Conservation (phyloP, 306 rosid genomes). For the Cyclanthera cordifolia region DNA sequence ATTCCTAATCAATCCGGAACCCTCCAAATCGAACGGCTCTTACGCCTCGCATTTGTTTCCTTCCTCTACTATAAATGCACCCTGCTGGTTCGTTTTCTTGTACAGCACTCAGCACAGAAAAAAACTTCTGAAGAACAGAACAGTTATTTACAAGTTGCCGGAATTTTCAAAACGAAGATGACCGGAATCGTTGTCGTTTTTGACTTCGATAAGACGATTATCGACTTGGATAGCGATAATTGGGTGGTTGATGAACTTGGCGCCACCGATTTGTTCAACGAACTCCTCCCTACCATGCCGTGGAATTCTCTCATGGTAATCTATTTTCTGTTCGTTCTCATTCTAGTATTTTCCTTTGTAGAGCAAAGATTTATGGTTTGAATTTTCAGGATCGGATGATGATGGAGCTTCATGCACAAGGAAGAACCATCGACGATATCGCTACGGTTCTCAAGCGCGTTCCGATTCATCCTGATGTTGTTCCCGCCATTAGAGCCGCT, state of each 20-base stretch:
- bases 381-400: slow-evolving; percentile 61
- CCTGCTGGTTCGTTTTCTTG: not conserved
- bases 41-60: not conserved
- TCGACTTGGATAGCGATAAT: slow-evolving; percentile 8
- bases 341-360: not conserved
- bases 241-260: slow-evolving; percentile 13
- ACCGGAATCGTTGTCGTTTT: slow-evolving; percentile 6
- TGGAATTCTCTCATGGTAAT: slow-evolving; percentile 11
- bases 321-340: not conserved
- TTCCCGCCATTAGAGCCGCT: slow-evolving; percentile 54
- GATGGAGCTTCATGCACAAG: slow-evolving; percentile 52
- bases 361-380: not conserved
- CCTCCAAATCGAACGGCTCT: not conserved
- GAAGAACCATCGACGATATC: slow-evolving; percentile 42
- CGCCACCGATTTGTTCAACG: slow-evolving; percentile 13
- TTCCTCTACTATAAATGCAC: not conserved
- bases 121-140: not conserved
- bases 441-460: slow-evolving; percentile 32
- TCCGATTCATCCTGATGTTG: slow-evolving; percentile 42
- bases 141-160: not conserved
- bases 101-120: not conserved
- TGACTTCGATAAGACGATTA: slow-evolving; percentile 13
- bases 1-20: not conserved
- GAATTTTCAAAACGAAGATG: not conserved
- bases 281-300: slow-evolving; percentile 11